Evolutionary conservation across 106 monocot species (phyloP), one percentile per base, ranked within the genome.

Genomic region (Agapanthus africanus): DNA sequence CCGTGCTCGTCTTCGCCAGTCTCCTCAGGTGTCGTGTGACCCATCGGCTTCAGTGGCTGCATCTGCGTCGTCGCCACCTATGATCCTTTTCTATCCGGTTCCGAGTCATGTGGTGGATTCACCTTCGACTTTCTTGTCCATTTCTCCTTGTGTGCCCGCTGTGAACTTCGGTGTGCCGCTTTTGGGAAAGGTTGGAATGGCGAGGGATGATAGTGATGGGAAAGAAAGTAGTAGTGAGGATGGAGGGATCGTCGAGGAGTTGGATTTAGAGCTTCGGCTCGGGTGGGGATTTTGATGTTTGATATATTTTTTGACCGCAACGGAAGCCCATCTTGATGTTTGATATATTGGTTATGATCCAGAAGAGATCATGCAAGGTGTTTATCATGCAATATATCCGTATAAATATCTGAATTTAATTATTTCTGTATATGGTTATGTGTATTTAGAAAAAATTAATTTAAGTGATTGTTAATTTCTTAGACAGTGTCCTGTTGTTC

Each of bases 1-100:
- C 47, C 88, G 92, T 0, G 92, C 91, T 0, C 73, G 79, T 51
- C 80, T 84, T 31, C 83, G 67, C 32, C 76, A 64, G 26, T 67
- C 60, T 19, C 47, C 71, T 18, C 35, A 22, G 22, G 34, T 3
- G 18, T 4, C 18, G n/a, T 28, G 1, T 22, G 11, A 22, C 8
- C 3, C 21, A 2, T 47, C 46, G 7, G 18, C 26, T 28, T 25
- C 46, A 25, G 46, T 47, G 1, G 65, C 37, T 5, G 21, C 36
- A 26, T 39, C 39, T 35, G 32, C 4, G 2, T 32, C 8, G 8
- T 34, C 16, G 27, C n/a, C 34, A 10, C 34, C 21, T 34, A n/a
- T 59, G 26, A 10, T 26, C 59, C 63, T 36, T 64, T 37, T 37
- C 37, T 64, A 35, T 36, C 63, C 34, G 32, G n/a, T 19, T 46